phyloP scores from a whole-genome alignment of 2,329 filamentous ascomycete species.

The Alternaria gaisen region DNA sequence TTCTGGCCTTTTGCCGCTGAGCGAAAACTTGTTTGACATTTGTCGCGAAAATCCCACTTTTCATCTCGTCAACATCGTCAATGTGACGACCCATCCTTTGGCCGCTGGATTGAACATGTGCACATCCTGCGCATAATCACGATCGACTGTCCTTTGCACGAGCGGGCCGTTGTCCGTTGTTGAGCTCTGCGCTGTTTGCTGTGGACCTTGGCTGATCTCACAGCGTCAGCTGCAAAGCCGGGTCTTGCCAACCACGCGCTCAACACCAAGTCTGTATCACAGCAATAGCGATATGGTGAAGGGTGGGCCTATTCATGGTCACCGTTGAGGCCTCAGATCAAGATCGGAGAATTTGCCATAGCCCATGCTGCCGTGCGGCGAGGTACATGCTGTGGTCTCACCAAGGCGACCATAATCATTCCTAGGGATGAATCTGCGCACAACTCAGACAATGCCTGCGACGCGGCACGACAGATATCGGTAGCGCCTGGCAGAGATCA shows the following conservation, averaged over 20 bases:
- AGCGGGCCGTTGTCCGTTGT: neutral
- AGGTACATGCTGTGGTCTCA: conserved; percentile 7
- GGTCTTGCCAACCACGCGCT: neutral
- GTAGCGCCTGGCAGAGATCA: neutral
- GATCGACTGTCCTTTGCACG: neutral
- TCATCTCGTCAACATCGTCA: conserved; percentile 15
- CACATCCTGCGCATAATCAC: neutral
- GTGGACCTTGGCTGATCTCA: conserved; percentile 1
- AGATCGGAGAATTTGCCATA: neutral
- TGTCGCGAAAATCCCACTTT: conserved; percentile 16
- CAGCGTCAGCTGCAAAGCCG: neutral
- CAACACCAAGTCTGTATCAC: neutral
- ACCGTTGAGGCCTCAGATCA: neutral
- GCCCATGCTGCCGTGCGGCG: conserved; percentile 7
- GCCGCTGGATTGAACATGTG: neutral
- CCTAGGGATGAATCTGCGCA: conserved; percentile 7
- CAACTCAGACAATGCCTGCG: conserved; percentile 4
- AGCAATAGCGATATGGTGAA: neutral
- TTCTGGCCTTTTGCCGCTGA: conserved; percentile 6
- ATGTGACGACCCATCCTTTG: neutral
- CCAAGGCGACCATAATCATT: conserved; percentile 22
- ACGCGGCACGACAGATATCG: conserved; percentile 1
- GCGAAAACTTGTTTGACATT: conserved; percentile 12
- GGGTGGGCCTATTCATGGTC: neutral
- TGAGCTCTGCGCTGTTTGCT: neutral